Evolutionary conservation across 352 stramenopile genomes (phyloP).

Genomic region (Sclerospora graminicola): DNA sequence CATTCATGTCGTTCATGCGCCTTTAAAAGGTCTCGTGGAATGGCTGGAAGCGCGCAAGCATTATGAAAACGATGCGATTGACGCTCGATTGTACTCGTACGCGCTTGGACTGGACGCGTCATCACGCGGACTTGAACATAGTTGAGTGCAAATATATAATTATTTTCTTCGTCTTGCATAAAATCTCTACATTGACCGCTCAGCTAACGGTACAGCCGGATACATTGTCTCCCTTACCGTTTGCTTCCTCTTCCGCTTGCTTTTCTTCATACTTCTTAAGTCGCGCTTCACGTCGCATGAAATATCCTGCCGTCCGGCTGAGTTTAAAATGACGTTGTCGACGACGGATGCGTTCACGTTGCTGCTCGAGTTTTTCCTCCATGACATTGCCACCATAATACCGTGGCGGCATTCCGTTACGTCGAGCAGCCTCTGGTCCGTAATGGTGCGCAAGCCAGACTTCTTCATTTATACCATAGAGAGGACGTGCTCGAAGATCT

Average conservation of each 20-base stretch:
- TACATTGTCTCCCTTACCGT: conserved; percentile 5
- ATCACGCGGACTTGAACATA: conserved; percentile 9
- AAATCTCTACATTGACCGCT: background rate
- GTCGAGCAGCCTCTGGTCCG: conserved; percentile 34
- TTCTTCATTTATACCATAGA: conserved; percentile 78
- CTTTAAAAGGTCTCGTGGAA: conserved; percentile 48
- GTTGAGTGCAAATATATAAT: conserved; percentile 18
- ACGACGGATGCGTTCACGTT: conserved; percentile 52
- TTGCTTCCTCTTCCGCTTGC: conserved; percentile 18
- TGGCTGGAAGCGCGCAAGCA: conserved; percentile 38
- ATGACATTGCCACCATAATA: conserved; percentile 70
- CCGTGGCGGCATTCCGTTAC: conserved; percentile 34
- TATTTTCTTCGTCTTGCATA: conserved; percentile 2
- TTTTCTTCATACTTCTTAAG: conserved; percentile 44
- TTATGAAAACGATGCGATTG: conserved; percentile 34
- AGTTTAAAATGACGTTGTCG: conserved; percentile 70
- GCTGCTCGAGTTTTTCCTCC: conserved; percentile 55
- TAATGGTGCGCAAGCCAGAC: conserved; percentile 82
- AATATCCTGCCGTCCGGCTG: conserved; percentile 50
- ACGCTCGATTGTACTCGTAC: conserved; percentile 51
- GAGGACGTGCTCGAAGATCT: conserved; percentile 19
- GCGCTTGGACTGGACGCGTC: conserved; percentile 37
- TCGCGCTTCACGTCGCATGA: conserved; percentile 56
- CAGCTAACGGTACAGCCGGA: conserved; percentile 22
- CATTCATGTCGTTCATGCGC: conserved; percentile 52